phyloP scores from a whole-genome alignment of 768 basidiomycete species.

The Piloderma croceum region DNA sequence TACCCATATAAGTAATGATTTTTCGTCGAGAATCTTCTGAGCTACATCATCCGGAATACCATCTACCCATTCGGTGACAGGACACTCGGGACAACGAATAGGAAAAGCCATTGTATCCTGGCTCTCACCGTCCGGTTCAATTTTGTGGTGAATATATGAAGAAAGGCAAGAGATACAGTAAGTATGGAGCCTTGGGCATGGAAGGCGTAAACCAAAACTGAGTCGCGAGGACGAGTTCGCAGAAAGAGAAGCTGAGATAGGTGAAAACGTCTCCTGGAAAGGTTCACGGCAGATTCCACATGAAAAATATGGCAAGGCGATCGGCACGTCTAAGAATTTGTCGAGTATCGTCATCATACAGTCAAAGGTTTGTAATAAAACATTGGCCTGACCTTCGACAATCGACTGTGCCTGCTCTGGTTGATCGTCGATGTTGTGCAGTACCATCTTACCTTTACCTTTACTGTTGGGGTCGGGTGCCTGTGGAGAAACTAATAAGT shows the following conservation, averaged over 20 bases:
- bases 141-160: constrained; percentile 30
- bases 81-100: constrained; percentile 34
- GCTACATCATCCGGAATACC: constrained; percentile 34
- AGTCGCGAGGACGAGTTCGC: constrained; percentile 32
- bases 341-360: constrained; percentile 10
- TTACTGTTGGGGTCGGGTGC: constrained; percentile 23
- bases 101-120: constrained; percentile 29
- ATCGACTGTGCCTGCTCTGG: constrained; percentile 5
- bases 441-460: constrained; percentile 24
- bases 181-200: constrained; percentile 29
- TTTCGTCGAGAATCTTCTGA: constrained; percentile 23
- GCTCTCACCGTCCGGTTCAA: constrained; percentile 27
- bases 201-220: constrained; percentile 29
- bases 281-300: constrained; percentile 37
- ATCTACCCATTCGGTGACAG: constrained; percentile 23
- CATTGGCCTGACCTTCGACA: constrained; percentile 1
- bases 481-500: constrained; percentile 9
- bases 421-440: background rate
- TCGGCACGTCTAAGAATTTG: constrained; percentile 6
- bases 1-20: constrained; percentile 33
- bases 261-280: constrained; percentile 29
- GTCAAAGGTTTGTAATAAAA: constrained; percentile 8
- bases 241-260: constrained; percentile 25
- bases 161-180: constrained; percentile 33
- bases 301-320: constrained; percentile 18